A percentile compares a stretch with the other conserved stretches of the same genome.
phyloP scores from a whole-genome alignment of 2,329 filamentous ascomycete genomes.

The Aspergillus chevalieri region DNA sequence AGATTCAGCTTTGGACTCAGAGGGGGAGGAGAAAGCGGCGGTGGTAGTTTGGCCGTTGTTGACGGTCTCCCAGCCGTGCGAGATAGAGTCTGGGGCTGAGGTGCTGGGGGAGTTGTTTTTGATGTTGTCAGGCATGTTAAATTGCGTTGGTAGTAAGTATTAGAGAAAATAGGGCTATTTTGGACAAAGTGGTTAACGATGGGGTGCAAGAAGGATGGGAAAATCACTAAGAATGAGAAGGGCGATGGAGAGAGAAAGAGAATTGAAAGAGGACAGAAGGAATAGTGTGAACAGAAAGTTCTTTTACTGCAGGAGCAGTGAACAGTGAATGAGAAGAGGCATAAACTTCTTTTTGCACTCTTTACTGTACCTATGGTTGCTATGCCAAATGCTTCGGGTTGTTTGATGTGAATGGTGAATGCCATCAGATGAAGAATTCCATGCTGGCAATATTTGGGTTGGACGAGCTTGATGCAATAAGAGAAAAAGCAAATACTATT shows the following conservation, averaged over 20 bases:
- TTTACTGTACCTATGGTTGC: not conserved
- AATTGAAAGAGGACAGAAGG: not conserved
- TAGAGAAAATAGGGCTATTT: no score
- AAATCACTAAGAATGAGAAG: not conserved
- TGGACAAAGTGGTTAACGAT: no score
- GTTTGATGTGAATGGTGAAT: no score
- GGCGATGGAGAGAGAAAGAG: not conserved
- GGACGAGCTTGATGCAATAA: no score
- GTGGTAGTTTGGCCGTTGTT: not conserved
- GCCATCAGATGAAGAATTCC: no score
- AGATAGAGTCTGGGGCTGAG: not conserved
- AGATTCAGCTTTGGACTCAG: not conserved
- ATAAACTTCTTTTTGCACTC: not conserved
- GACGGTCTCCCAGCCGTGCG: not conserved
- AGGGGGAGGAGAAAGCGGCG: not conserved
- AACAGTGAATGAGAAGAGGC: not conserved
- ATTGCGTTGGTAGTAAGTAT: no score
- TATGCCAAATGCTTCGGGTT: no score
- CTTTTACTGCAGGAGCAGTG: not conserved
- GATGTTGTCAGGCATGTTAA: not conserved
- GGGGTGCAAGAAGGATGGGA: not conserved
- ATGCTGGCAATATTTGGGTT: no score
- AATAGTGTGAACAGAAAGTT: not conserved
- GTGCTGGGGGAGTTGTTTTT: not conserved
- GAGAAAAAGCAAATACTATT: no score